A percentile compares a stretch with the other conserved stretches of the same genome.
These are phyloP conservation scores for Bretschneidera sinensis DNA, from an alignment of 345 rosid genomes.

Conservation along the genomic window DNA sequence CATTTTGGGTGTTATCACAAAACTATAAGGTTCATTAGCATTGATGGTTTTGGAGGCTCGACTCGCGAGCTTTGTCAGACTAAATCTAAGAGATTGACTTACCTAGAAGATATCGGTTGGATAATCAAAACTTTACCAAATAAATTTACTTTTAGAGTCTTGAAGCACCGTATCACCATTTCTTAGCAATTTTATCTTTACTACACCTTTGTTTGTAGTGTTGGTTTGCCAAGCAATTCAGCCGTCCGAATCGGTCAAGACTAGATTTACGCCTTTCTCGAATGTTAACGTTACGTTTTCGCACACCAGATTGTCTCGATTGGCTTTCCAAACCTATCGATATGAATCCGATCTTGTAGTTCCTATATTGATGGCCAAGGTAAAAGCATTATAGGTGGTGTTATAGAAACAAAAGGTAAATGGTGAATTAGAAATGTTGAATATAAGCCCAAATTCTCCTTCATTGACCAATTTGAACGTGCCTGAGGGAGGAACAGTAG, in stretches of 20 bases:
- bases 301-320: conserved; percentile 52
- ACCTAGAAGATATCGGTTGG: conserved; percentile 63
- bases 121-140: conserved; percentile 58
- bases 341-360: conserved; percentile 29
- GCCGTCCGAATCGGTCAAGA: conserved; percentile 56
- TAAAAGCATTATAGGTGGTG: conserved; percentile 58
- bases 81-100: conserved; percentile 38
- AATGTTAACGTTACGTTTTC: conserved; percentile 54
- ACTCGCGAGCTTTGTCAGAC: conserved; percentile 43
- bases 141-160: conserved; percentile 34
- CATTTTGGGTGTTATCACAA: conserved; percentile 45
- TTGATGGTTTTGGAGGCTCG: conserved; percentile 30
- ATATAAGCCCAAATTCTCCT: conserved; percentile 29
- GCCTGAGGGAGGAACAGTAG: conserved; percentile 24
- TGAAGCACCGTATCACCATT: conserved; percentile 61
- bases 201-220: conserved; percentile 56
- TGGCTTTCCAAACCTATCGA: conserved; percentile 81
- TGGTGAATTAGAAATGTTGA: conserved; percentile 21
- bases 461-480: conserved; percentile 20
- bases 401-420: conserved; percentile 57
- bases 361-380: conserved; percentile 47
- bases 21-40: conserved; percentile 43
- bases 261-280: conserved; percentile 49
- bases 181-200: conserved; percentile 41
- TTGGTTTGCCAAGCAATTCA: conserved; percentile 53